A percentile compares a stretch with the other conserved stretches of the same genome.
Conservation (phyloP, 805 yeast species). For the Yamadazyma olivae region DNA sequence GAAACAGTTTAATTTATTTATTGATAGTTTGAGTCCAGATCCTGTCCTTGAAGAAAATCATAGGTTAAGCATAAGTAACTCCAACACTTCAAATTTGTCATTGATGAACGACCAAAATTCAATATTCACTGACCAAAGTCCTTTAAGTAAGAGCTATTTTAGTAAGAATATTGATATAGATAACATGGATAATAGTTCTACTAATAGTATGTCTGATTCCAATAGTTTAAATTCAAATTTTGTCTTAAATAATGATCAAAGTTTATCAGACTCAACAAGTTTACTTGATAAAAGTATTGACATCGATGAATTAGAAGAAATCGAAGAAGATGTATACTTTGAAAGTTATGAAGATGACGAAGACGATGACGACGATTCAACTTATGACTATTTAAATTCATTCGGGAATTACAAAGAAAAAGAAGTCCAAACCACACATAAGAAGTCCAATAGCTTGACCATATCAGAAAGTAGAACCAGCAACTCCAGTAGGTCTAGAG, state of each 20-base stretch:
- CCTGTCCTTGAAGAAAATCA: slow-evolving; percentile 4
- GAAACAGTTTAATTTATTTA: slow-evolving; percentile 2
- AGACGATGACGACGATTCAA: slow-evolving; percentile 17
- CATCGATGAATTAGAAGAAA: background rate
- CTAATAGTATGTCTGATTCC: background rate
- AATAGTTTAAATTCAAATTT: background rate
- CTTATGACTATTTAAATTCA: slow-evolving; percentile 23
- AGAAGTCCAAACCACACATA: background rate
- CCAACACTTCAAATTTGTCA: slow-evolving; percentile 11
- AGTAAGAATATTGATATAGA: background rate
- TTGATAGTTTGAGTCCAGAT: slow-evolving; percentile 6
- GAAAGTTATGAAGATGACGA: slow-evolving; percentile 11
- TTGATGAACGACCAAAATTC: slow-evolving; percentile 7
- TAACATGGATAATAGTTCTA: background rate
- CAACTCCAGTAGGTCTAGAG: background rate
- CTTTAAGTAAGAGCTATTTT: slow-evolving; percentile 1
- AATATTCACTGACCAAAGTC: slow-evolving; percentile 4
- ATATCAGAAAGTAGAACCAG: background rate
- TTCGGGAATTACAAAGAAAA: slow-evolving; percentile 7
- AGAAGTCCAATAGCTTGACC: background rate
- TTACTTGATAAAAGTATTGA: background rate
- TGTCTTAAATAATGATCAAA: background rate
- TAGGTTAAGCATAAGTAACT: slow-evolving; percentile 12
- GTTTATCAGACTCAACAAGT: background rate
- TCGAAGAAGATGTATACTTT: slow-evolving; percentile 3